Conservation (phyloP, 2,329 filamentous ascomycete species). For the Botrytis galanthina region DNA sequence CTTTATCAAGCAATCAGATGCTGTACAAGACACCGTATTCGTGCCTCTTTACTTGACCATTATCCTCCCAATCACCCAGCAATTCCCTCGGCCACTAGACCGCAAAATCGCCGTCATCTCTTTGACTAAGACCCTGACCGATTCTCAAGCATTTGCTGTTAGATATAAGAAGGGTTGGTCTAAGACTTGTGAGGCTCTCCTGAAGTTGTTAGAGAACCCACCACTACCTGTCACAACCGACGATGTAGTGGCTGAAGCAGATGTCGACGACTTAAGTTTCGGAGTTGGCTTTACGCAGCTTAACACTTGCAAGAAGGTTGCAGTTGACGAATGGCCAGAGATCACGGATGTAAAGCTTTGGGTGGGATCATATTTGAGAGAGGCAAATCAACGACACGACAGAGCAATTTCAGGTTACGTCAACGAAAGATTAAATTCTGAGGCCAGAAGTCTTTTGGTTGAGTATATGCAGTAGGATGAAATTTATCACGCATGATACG, state of each 20-base stretch:
- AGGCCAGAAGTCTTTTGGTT: constrained; percentile 50
- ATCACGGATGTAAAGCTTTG: constrained; percentile 75
- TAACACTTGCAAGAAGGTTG: constrained; percentile 78
- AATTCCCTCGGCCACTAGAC: constrained; percentile 81
- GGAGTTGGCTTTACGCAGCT: constrained; percentile 92
- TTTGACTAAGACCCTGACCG: constrained; percentile 85
- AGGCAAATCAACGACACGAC: constrained; percentile 70
- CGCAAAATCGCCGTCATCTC: constrained; percentile 93
- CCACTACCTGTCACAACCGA: constrained; percentile 66
- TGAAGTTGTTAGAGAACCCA: constrained; percentile 86
- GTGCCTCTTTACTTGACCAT: constrained; percentile 81
- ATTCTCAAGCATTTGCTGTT: constrained; percentile 78
- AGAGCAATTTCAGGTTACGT: constrained; percentile 72
- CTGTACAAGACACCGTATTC: constrained; percentile 77
- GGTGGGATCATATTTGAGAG: constrained; percentile 65
- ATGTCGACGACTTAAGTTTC: constrained; percentile 93
- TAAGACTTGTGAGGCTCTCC: constrained; percentile 82
- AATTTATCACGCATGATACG: constrained; percentile 9
- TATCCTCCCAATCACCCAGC: constrained; percentile 84
- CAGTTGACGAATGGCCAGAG: constrained; percentile 81
- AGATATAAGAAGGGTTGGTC: constrained; percentile 88
- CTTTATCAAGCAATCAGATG: constrained; percentile 81
- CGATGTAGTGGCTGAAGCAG: constrained; percentile 79
- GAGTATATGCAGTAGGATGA: constrained; percentile 46
- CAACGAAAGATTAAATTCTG: constrained; percentile 63